Percentiles rank a stretch among this genome's conserved stretches.
Conservation (phyloP, 805 yeast species). For the Vanderwaltozyma polyspora region DNA sequence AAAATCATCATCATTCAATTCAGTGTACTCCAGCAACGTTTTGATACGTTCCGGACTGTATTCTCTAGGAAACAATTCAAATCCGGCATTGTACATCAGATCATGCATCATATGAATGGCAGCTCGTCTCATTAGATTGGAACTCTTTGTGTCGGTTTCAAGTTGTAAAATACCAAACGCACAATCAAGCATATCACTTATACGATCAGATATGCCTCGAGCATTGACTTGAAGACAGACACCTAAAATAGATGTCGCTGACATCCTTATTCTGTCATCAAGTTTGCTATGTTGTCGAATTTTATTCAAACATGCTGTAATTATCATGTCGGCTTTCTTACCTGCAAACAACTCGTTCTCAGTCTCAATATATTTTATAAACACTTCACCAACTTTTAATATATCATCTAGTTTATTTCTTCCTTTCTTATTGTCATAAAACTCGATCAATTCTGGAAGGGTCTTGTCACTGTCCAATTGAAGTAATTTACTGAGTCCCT, state of each 20-base stretch:
- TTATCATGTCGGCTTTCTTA: conserved; percentile 31
- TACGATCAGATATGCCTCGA: conserved; percentile 34
- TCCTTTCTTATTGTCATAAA: conserved; percentile 29
- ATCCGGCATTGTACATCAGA: conserved; percentile 38
- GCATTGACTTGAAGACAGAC: conserved; percentile 51
- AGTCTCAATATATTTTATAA: conserved; percentile 45
- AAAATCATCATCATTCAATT: conserved; percentile 42
- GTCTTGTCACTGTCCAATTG: conserved; percentile 32
- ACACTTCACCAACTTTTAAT: conserved; percentile 75
- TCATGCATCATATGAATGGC: conserved; percentile 62
- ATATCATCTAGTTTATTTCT: conserved; percentile 46
- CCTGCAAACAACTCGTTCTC: conserved; percentile 41
- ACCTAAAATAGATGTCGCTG: conserved; percentile 81
- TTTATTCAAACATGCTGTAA: conserved; percentile 32
- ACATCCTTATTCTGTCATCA: conserved; percentile 65
- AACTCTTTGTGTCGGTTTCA: conserved; percentile 33
- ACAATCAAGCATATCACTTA: conserved; percentile 60
- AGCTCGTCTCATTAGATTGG: conserved; percentile 51
- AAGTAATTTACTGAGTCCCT: conserved; percentile 58
- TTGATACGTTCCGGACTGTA: conserved; percentile 34
- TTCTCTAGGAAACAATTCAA: conserved; percentile 38
- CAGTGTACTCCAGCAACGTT: conserved; percentile 33
- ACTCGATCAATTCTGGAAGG: conserved; percentile 28
- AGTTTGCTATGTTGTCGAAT: conserved; percentile 26
- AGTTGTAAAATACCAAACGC: conserved; percentile 60